Evolutionary conservation across 176 grass and related monocot genomes (phyloP), one percentile per base, ranked within the genome.

Genomic region (Coix lacrymajobi): DNA sequence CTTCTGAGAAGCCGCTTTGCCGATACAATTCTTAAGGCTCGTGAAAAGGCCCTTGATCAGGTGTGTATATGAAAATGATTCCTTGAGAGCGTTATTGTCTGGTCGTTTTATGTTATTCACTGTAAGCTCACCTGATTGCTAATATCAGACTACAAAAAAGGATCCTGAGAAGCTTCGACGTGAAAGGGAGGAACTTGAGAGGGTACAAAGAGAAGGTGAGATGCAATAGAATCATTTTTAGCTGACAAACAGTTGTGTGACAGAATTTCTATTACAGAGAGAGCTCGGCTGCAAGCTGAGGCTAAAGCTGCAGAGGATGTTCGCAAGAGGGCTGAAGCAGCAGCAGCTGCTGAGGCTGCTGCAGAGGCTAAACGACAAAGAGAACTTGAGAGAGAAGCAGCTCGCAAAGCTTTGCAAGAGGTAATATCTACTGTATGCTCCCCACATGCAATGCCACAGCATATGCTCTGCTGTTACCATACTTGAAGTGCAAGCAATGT

Each of bases 11-110:
- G 66, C 43, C 97, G 97, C 66, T 99, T 99, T 90, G 97, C 89
- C 62, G 97, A 99, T 87, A 99, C 97, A 39, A 99, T 99, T 90
- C 86, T 99, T 48, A 99, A 99, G 84, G 97, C 97, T 81, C 97
- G 78, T 67, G 97, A 99, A 81, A 99, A 99, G 85, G 70, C 91
- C 60, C 93, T 99, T 74, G 90, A 99, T 69, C 97, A 99, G 97
- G 97, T 99, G 66, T 85, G 85, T 81, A 69, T 77, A 73, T 36
- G 33, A 83, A 74, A 71, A 3, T 62, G 37, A 32, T 80, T 89
- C 20, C 29, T 87, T 62, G 51, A 74, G 7, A 56, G 69, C 43
- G 46, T 74, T 89, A 43, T 66, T 82, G 30, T 43, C 26, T 71
- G 60, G 80, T 13, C 39, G 17, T 39, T 40, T 84, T 75, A 29